phyloP scores from a whole-genome alignment of 345 rosid genomes.

The Gossypium thurberi region DNA sequence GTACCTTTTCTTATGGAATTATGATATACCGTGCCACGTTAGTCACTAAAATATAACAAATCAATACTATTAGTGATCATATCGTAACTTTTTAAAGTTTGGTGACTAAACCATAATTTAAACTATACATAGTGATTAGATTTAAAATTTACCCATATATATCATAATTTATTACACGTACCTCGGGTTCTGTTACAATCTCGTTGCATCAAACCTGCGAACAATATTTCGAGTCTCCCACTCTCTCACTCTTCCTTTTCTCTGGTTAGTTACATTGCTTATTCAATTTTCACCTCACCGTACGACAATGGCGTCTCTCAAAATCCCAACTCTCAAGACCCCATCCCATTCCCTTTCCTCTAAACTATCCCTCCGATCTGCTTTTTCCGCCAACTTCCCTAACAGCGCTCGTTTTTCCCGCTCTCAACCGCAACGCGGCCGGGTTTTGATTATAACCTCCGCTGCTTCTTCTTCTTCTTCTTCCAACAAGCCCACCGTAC shows the following conservation, averaged over 20 bases:
- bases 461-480: slow-evolving; percentile 11
- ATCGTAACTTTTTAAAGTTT: no score
- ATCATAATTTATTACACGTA: no score
- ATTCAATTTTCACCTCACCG: not conserved
- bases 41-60: no score
- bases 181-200: no score
- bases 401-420: slow-evolving; percentile 19
- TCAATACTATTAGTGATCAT: no score
- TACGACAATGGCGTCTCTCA: slow-evolving; percentile 24
- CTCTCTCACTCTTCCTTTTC: not conserved
- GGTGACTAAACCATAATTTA: no score
- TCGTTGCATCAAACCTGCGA: slow-evolving; percentile 4
- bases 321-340: slow-evolving; percentile 24
- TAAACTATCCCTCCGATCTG: slow-evolving; percentile 19
- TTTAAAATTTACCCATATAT: no score
- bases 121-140: no score
- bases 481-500: slow-evolving; percentile 57
- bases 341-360: slow-evolving; percentile 32
- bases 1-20: no score
- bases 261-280: not conserved
- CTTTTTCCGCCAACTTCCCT: slow-evolving; percentile 22
- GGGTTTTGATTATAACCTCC: slow-evolving; percentile 14
- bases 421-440: slow-evolving; percentile 11
- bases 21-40: no score
- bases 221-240: not conserved